phyloP scores from a whole-genome alignment of 192 early-diverging fungal genomes.

The Geranomyces michiganensis region DNA sequence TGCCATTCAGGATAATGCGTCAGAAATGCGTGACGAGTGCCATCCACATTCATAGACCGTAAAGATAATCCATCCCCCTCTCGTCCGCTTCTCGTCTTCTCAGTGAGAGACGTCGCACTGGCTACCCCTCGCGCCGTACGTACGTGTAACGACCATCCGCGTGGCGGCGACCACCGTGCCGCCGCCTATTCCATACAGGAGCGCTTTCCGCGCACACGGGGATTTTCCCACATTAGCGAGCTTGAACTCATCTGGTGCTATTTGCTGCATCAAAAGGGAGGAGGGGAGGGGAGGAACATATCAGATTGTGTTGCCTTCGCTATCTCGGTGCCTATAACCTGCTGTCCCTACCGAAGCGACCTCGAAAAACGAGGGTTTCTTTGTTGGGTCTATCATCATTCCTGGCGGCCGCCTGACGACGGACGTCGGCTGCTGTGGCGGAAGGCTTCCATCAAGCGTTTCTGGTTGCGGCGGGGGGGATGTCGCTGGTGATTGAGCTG shows the following conservation, averaged over 20 bases:
- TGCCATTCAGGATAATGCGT: background rate
- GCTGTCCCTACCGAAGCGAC: slow-evolving; percentile 16
- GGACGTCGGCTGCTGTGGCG: no score
- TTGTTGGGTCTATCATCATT: slow-evolving; percentile 3
- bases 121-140: no score
- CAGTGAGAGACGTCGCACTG: background rate
- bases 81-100: background rate
- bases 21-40: background rate
- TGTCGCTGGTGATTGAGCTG: no score
- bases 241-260: slow-evolving; percentile 30
- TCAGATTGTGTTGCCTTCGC: background rate
- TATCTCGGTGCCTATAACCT: background rate
- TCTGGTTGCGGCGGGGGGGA: no score
- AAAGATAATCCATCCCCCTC: no score
- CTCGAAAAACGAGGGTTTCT: slow-evolving; percentile 7
- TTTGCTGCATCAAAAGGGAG: no score
- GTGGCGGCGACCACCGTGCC: slow-evolving; percentile 13
- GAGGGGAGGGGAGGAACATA: background rate
- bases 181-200: slow-evolving; percentile 30
- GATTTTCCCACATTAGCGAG: slow-evolving; percentile 28
- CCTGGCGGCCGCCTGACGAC: background rate
- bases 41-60: no score
- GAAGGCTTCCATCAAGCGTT: no score
- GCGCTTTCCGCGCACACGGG: slow-evolving; percentile 25
- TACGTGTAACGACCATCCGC: slow-evolving; percentile 23